Conservation (phyloP, 352 stramenopile genomes). For the Phytophthora capsici region DNA sequence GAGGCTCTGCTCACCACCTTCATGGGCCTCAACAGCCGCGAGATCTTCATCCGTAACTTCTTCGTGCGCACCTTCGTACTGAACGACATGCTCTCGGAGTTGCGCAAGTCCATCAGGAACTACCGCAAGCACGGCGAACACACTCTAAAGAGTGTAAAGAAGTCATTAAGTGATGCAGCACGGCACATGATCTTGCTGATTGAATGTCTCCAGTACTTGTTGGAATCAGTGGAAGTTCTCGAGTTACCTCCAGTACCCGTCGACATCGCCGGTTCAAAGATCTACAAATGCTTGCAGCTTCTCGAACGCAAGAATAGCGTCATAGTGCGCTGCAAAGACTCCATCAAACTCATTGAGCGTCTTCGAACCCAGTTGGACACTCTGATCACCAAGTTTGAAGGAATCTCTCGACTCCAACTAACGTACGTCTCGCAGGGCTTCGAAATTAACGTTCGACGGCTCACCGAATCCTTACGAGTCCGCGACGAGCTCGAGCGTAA, state of each 20-base stretch:
- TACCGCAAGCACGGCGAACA: constrained; percentile 88
- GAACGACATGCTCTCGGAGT: constrained; percentile 92
- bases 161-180: constrained; percentile 90
- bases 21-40: constrained; percentile 95
- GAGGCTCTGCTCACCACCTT: constrained; percentile 96
- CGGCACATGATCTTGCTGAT: constrained; percentile 97
- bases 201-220: constrained; percentile 96
- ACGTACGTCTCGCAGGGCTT: constrained; percentile 88
- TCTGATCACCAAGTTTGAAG: constrained; percentile 91
- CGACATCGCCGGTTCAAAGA: constrained; percentile 62
- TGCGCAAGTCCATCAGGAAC: constrained; percentile 89
- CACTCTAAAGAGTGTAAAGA: constrained; percentile 70
- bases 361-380: constrained; percentile 93
- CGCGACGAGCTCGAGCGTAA: constrained; percentile 64
- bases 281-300: constrained; percentile 95
- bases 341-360: constrained; percentile 95
- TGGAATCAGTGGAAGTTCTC: constrained; percentile 94
- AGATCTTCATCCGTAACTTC: constrained; percentile 98
- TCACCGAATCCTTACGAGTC: constrained; percentile 78
- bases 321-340: constrained; percentile 91
- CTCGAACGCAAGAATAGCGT: constrained; percentile 91
- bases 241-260: constrained; percentile 62
- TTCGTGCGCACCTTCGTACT: constrained; percentile 97
- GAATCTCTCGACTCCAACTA: constrained; percentile 91
- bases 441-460: constrained; percentile 88